Percentiles rank a stretch among this genome's conserved stretches.
phyloP scores from a whole-genome alignment of 257 asterid species.

The Salvia rosmarinus region DNA sequence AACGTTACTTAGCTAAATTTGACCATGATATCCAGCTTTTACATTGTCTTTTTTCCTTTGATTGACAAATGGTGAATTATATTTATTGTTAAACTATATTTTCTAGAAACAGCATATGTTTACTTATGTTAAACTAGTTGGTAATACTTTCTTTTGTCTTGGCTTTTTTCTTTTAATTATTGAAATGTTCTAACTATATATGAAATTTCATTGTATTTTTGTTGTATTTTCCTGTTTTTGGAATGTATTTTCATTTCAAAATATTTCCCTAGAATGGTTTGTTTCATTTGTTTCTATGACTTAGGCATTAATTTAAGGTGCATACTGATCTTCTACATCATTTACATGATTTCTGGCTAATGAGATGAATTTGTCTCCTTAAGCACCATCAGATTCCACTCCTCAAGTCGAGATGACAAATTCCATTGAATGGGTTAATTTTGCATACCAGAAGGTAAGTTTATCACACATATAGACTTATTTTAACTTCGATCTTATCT shows the following conservation, averaged over 20 bases:
- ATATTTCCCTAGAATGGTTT: neutral
- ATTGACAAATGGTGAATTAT: too few species aligned
- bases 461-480: neutral
- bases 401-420: constrained; percentile 34
- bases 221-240: neutral
- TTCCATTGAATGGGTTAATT: constrained; percentile 44
- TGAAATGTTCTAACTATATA: neutral
- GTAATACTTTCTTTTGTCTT: too few species aligned
- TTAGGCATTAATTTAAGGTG: neutral
- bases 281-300: neutral
- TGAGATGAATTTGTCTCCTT: neutral
- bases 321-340: neutral
- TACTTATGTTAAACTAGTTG: too few species aligned
- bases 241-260: neutral
- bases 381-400: constrained; percentile 37
- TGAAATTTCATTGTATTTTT: neutral
- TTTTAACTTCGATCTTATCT: neutral
- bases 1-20: too few species aligned
- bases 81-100: too few species aligned
- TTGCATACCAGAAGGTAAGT: constrained; percentile 37
- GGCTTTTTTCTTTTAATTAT: too few species aligned
- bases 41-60: too few species aligned
- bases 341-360: constrained; percentile 22
- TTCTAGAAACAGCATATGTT: too few species aligned
- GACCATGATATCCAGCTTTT: too few species aligned